phyloP scores from a whole-genome alignment of 345 rosid species.

The Moringa oleifera region DNA sequence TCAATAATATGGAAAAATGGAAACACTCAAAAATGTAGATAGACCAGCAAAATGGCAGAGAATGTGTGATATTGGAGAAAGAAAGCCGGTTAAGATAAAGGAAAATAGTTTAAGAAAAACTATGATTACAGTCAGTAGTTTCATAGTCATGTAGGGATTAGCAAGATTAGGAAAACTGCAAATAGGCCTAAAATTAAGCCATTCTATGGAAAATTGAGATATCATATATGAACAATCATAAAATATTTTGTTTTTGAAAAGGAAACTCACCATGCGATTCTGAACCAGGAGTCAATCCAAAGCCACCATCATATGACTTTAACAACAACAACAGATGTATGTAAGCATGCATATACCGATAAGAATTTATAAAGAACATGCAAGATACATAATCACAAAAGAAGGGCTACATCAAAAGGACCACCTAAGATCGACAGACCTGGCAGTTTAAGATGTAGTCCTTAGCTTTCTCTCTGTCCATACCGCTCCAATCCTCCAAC shows the following conservation, averaged over 20 bases:
- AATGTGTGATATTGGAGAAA: background rate
- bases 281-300: constrained; percentile 83
- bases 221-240: background rate
- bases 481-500: constrained; percentile 83
- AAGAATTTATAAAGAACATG: too few relatives aligned
- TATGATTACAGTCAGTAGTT: too few relatives aligned
- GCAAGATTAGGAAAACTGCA: constrained; percentile 1
- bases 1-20: background rate
- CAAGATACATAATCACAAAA: too few relatives aligned
- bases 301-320: constrained; percentile 98
- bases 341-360: constrained; percentile 9
- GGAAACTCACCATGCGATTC: constrained; percentile 99
- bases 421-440: constrained; percentile 29
- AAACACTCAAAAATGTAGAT: background rate
- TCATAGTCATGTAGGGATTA: background rate
- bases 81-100: background rate
- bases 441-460: constrained; percentile 74
- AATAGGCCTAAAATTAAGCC: background rate
- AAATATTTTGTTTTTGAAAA: constrained; percentile 14
- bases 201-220: background rate
- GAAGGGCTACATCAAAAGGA: background rate
- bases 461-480: constrained; percentile 75
- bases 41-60: background rate
- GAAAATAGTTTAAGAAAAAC: background rate
- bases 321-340: constrained; percentile 17